Evolutionary conservation across 176 grass and related monocot genomes (phyloP), one percentile per base, ranked within the genome.

Genomic region (Alopecurus myosuroides): DNA sequence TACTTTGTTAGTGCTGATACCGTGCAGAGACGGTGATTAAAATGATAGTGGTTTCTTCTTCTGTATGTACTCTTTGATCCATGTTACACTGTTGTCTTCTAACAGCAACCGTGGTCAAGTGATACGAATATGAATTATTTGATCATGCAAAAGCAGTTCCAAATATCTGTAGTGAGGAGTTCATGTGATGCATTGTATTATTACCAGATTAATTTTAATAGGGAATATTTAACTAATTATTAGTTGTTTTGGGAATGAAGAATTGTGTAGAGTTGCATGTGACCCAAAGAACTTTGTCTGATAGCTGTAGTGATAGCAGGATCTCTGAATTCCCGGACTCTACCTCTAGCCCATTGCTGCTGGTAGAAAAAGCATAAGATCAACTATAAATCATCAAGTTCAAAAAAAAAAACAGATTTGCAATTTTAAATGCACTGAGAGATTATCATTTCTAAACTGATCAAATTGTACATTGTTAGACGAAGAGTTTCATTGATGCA

Each of bases 1-100:
- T 90, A 91, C 86, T 98, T 95, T 90, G 79, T 85, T 29, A 84
- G 81, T 81, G 70, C 18, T 30, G 39, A 63, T 78, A 79, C 23
- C 20, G 34, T 63, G 14, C 79, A 85, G 45, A 85, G 50, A 58
- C 88, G 66, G 88, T 57, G 34, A 12, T 18, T 31, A 44, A 73
- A 51, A 50, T 31, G 33, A 20, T 14, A 76, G 35, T 46, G 37
- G 22, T 31, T 39, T 17, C 22, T 74, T 75, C 37, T 66, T 67
- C 0, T 65, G 4, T 25, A 42, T 48, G 15, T 2, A 15, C 4
- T 20, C 70, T 40, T 82, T 29, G 9, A 63, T 62, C 18, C 22
- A 84, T 23, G 17, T 9, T 61, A 44, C 10, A 62, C 26, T 70
- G 29, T 33, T 73, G 26, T 58, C 4, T 52, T 28, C 6, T 53